Conservation (phyloP, 306 rosid genomes). For the Crataegus laevigata region DNA sequence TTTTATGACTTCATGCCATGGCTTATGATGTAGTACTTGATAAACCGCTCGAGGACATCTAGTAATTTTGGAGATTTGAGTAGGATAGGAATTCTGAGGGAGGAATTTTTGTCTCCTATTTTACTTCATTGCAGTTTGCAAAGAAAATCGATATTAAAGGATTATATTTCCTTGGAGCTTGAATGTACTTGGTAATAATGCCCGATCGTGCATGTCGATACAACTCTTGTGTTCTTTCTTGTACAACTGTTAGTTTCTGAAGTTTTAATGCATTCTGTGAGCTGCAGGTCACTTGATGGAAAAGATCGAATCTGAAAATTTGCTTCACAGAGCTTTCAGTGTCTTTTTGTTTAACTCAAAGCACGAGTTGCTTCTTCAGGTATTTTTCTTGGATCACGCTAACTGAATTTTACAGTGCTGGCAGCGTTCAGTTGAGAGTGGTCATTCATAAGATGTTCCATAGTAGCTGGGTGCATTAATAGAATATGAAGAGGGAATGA, state of each 20-base stretch:
- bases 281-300: conserved; percentile 91
- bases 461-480: background rate
- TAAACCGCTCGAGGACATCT: background rate
- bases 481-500: background rate
- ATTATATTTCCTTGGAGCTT: background rate
- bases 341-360: conserved; percentile 93
- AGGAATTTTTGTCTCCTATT: background rate
- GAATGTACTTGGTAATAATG: background rate
- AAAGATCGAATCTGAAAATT: conserved; percentile 76
- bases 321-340: conserved; percentile 94
- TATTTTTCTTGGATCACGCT: conserved; percentile 17
- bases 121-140: background rate
- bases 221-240: background rate
- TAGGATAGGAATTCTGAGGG: background rate
- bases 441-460: background rate
- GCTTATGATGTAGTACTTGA: background rate
- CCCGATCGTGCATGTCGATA: background rate
- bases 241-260: background rate
- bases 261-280: conserved; percentile 13
- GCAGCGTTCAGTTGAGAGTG: background rate
- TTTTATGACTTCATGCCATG: background rate
- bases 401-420: background rate
- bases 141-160: background rate
- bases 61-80: background rate
- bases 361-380: conserved; percentile 95